Conservation (phyloP, 306 rosid species). For the Prunus armeniaca region DNA sequence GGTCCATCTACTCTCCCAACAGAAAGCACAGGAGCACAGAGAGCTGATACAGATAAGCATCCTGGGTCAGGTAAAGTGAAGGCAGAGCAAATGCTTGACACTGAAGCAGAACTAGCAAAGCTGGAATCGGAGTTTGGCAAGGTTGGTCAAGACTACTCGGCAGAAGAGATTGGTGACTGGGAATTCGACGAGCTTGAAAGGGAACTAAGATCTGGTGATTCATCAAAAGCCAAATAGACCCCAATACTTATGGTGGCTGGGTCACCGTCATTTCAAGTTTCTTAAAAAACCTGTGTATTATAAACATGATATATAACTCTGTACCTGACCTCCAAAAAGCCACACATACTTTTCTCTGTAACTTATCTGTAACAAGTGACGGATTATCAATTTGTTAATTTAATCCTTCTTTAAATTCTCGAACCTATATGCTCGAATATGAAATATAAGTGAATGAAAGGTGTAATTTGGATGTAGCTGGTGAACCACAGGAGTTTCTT, state of each 20-base stretch:
- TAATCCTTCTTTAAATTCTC: constrained; percentile 63
- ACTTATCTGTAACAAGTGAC: constrained; percentile 36
- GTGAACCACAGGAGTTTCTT: constrained; percentile 14
- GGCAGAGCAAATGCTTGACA: constrained; percentile 45
- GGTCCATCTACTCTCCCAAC: constrained; percentile 27
- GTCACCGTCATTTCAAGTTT: constrained; percentile 31
- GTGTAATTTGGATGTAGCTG: constrained; percentile 33
- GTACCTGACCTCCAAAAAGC: constrained; percentile 28
- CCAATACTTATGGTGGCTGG: constrained; percentile 6
- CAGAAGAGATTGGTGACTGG: constrained; percentile 88
- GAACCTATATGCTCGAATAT: constrained; percentile 31
- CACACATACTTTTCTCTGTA: constrained; percentile 28
- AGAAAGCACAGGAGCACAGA: constrained; percentile 28
- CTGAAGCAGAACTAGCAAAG: constrained; percentile 83
- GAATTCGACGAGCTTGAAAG: constrained; percentile 96
- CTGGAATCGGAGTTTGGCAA: constrained; percentile 91
- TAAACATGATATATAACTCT: constrained; percentile 31
- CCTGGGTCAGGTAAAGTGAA: constrained; percentile 38
- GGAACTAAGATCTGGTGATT: constrained; percentile 65
- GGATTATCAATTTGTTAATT: constrained; percentile 46
- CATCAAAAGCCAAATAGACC: constrained; percentile 30
- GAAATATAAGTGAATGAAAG: constrained; percentile 24
- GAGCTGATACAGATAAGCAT: constrained; percentile 36
- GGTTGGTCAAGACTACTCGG: constrained; percentile 66
- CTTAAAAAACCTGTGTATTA: constrained; percentile 23